A percentile compares a stretch with the other conserved stretches of the same genome.
Conservation (phyloP, 129 eudicot species). For the Centaurea solstitialis region DNA sequence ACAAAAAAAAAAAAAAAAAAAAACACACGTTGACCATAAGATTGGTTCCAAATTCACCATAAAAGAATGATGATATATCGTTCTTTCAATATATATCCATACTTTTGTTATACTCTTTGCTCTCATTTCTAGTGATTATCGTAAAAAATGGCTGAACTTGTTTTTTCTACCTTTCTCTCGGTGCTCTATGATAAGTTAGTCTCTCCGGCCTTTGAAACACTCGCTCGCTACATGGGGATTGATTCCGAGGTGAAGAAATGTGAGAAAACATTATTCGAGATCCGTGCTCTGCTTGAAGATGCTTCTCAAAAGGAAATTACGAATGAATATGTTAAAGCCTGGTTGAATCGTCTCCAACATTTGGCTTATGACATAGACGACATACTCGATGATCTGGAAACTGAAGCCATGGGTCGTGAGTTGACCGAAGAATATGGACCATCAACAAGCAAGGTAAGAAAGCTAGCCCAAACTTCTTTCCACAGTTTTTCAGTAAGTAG, state of each 20-base stretch:
- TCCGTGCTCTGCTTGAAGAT: slow-evolving; percentile 40
- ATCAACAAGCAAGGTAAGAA: neutral
- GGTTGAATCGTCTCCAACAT: neutral
- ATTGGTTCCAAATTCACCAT: neutral
- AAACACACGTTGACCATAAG: neutral
- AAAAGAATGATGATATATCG: neutral
- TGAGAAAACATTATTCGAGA: neutral
- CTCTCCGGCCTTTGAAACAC: slow-evolving; percentile 8
- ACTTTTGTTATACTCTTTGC: neutral
- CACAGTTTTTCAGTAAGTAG: neutral
- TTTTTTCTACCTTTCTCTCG: slow-evolving; percentile 28
- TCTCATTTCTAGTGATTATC: neutral
- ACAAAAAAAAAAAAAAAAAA: no score
- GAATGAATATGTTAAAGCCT: neutral
- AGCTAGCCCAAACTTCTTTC: neutral
- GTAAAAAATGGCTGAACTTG: slow-evolving; percentile 21
- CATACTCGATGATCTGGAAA: neutral
- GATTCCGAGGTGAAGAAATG: slow-evolving; percentile 12
- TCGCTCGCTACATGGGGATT: slow-evolving; percentile 22
- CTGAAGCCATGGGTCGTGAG: neutral
- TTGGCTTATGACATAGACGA: slow-evolving; percentile 1
- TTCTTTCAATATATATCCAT: neutral
- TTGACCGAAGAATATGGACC: slow-evolving; percentile 25
- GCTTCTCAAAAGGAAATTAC: slow-evolving; percentile 23
- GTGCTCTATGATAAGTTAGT: slow-evolving; percentile 26